These are phyloP conservation scores for Dictyostelium intermedium DNA, from an alignment of 78 protist species.

Conservation along the genomic window DNA sequence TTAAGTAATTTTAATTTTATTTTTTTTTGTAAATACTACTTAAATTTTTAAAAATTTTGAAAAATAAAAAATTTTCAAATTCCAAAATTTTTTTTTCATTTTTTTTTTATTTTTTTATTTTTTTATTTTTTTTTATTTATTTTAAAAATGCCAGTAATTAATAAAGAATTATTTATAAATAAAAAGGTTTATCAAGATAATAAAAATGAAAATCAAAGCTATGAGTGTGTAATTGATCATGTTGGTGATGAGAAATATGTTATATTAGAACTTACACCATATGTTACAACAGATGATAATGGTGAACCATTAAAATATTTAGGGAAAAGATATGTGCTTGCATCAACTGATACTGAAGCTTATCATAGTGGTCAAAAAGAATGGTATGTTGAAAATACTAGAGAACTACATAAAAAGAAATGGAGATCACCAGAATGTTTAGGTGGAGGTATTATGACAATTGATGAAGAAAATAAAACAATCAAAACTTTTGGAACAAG, in stretches of 20 bases:
- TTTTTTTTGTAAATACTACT: no score
- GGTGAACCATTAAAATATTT: not conserved
- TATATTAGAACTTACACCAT: not conserved
- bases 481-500: constrained; percentile 17
- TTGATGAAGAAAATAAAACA: not conserved
- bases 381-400: constrained; percentile 18
- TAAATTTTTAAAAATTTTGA: no score
- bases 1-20: no score
- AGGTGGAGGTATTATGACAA: constrained; percentile 51
- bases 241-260: constrained; percentile 29
- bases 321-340: not conserved
- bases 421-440: constrained; percentile 35
- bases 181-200: not conserved
- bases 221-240: constrained; percentile 25
- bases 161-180: not conserved
- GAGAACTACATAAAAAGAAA: not conserved
- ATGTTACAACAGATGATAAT: not conserved
- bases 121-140: not conserved
- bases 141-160: not conserved
- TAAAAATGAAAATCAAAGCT: not conserved
- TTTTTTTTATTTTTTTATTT: not conserved
- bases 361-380: constrained; percentile 13
- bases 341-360: constrained; percentile 17
- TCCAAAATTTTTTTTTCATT: not conserved
- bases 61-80: no score